phyloP scores from a whole-genome alignment of 768 basidiomycete species.

The Suillus discolor region DNA sequence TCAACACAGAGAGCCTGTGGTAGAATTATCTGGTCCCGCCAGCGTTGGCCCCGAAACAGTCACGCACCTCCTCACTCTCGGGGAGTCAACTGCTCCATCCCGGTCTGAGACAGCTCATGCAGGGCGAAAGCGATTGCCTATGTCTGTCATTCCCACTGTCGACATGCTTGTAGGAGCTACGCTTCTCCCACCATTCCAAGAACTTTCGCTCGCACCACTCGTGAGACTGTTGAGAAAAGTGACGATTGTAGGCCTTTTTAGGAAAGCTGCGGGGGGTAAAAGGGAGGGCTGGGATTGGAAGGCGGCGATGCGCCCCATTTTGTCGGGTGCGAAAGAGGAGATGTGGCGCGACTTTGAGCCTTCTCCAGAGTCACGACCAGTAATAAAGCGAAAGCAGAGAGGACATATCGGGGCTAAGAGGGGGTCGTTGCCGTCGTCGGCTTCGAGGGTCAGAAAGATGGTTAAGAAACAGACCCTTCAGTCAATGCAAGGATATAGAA shows the following conservation, averaged over 20 bases:
- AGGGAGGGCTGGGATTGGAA: constrained; percentile 29
- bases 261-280: constrained; percentile 20
- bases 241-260: constrained; percentile 23
- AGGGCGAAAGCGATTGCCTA: not conserved
- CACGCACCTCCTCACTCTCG: constrained; percentile 25
- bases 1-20: not conserved
- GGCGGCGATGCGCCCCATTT: constrained; percentile 14
- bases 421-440: constrained; percentile 20
- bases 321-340: constrained; percentile 19
- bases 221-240: constrained; percentile 24
- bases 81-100: constrained; percentile 2
- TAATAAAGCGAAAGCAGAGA: not conserved
- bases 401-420: not conserved
- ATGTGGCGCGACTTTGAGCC: constrained; percentile 20
- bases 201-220: constrained; percentile 25
- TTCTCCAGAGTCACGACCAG: not conserved
- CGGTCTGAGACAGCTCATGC: not conserved
- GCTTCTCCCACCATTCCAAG: not conserved
- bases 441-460: constrained; percentile 26
- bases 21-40: constrained; percentile 7
- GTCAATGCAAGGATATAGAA: not conserved
- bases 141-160: constrained; percentile 15
- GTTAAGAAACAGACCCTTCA: not conserved
- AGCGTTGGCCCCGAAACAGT: constrained; percentile 19
- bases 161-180: constrained; percentile 21